Base-by-base conservation (phyloP, 495 filamentous ascomycete species). In the Venustampulla echinocandica region DNA sequence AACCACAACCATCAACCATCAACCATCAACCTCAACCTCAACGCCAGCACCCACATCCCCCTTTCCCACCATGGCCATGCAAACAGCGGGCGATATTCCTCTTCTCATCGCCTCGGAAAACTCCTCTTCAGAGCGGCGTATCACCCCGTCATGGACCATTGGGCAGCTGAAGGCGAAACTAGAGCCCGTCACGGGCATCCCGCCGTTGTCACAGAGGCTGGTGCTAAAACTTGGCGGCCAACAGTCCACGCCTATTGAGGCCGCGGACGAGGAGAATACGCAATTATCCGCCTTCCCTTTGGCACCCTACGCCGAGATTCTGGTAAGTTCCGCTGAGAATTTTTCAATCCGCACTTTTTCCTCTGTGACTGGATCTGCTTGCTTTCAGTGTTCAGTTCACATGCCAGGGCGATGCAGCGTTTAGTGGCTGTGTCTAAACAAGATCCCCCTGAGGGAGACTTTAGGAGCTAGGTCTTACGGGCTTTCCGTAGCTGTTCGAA, bases 81-180 rank as follows among this genome's bases (percentile, higher is more conserved):
- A 74, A 51, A 76, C 79, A 14, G 80, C 87, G 57, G 69, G 77
- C 34, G 92, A 97, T 64, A 74, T 98, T 24, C 84, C 89, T 49
- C 77, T 97, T 57, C 74, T 82, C 49, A 82, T 98, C 63, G 81
- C 77, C 45, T 89, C 87, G 36, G 76, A 87, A 32, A 80, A 82
- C 59, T 67, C 79, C 15, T 71, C 71, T 22, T 85, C 86, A 25
- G 92, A 98, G 60, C 83, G 90, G 40, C 84, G 92, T 53, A 77
- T 97, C 62, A 88, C 85, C 7, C 90, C 90, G 2, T 85, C 90
- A 56, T 98, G 93, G 92, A 84, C 82, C 47, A 84, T 98, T 56
- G 64, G 76, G 23, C 82, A 88, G 57, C 73, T 96, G 45, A 97
- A 94, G 65, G 64, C 70, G 18, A 95, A 94, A 66, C 78, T 98